Base-by-base conservation (phyloP, 2,329 filamentous ascomycete genomes). In the Waltergamsia citrina region DNA sequence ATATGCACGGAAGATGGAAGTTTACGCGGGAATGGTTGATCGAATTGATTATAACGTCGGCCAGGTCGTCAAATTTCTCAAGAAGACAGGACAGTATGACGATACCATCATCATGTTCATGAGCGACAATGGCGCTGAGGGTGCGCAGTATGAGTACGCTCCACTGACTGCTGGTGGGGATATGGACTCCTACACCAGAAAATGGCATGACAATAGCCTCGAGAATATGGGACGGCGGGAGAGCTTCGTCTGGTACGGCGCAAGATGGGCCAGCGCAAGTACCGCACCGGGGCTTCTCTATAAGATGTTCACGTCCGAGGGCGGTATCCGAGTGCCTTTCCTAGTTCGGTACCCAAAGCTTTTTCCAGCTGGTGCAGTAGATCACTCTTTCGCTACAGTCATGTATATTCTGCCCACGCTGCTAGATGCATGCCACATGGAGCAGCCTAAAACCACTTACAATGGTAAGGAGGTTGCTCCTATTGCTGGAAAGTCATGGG, bases 211-310 rank as follows among this genome's bases (percentile, higher is more conserved):
- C 33, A 67, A 31, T 37, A 43, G 39, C 19, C 33, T 73, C 5
- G 69, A 73, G 9, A 76, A 76, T 39, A 57, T 75, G 12, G 71
- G 71, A 6, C 69, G 44, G 63, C 67, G 12, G 57, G 57, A 75
- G 46, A 70, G 64, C 3, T 78, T 73, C 46, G 66, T 74, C 38
- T 78, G 72, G 72, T 77, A 77, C 41, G 72, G 73, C 2, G 67
- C 66, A 4, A 61, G 63, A 10, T 74, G 71, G 69, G 70, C 70
- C 2, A 49, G 53, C 24, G 57, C 58, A 1, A 50, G 57, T 5
- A 62, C 56, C 2, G 57, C 57, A 0, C 58, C 58, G 3, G 52
- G 47, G 14, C 42, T 54, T 10, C 32, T 56, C 9, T 61, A 53
- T 47, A 60, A 55, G 43, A 51, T 51, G 14, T 64, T 54, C 41